phyloP scores from a whole-genome alignment of 73 alveolate species.

The Paramecium biaurelia region DNA sequence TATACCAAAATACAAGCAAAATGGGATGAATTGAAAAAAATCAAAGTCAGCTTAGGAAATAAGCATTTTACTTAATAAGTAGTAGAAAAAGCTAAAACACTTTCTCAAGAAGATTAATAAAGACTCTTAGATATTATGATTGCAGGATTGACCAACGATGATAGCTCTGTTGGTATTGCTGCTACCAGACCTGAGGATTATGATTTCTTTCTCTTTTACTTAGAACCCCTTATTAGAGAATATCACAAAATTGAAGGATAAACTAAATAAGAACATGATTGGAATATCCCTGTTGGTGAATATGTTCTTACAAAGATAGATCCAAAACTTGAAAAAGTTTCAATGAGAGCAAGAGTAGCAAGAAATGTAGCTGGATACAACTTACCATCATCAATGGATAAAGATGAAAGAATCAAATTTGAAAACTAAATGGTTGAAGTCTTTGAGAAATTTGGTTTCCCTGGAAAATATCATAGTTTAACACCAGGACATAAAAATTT shows the following conservation, averaged over 20 bases:
- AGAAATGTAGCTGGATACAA: not conserved
- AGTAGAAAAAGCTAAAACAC: not conserved
- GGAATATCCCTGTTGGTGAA: slow-evolving; percentile 15
- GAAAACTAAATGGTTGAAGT: not conserved
- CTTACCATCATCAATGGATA: not conserved
- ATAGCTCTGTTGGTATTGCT: not conserved
- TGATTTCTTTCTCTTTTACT: not conserved
- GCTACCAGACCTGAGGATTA: slow-evolving; percentile 9
- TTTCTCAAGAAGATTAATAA: not conserved
- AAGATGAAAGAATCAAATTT: not conserved
- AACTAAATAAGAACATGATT: not conserved
- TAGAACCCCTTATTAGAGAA: not conserved
- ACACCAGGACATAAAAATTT: not conserved
- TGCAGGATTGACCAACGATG: not conserved
- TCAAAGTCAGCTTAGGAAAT: not conserved
- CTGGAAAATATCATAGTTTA: slow-evolving; percentile 23
- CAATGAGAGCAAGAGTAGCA: slow-evolving; percentile 22
- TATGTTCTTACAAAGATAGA: not conserved
- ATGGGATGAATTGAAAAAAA: not conserved
- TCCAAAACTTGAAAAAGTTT: slow-evolving; percentile 6
- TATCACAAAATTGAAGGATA: not conserved
- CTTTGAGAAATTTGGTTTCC: not conserved
- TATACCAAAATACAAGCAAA: not conserved
- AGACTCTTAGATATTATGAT: not conserved
- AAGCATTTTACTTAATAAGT: not conserved